phyloP scores from a whole-genome alignment of 2,329 filamentous ascomycete genomes.

The Lachnellula suecica region DNA sequence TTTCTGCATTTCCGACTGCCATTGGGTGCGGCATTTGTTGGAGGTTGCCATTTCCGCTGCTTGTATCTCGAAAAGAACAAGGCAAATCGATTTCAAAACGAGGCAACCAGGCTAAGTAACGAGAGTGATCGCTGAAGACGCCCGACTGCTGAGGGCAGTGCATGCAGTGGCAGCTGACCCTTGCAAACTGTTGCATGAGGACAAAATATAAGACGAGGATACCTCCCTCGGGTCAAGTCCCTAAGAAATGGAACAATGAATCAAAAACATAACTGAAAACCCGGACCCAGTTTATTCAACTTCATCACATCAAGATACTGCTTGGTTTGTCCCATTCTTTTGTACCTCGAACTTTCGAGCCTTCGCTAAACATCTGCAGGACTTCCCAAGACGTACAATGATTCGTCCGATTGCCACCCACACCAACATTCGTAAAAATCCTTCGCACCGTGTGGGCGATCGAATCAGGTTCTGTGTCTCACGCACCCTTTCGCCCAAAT shows the following conservation, averaged over 20 bases:
- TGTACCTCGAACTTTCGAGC: constrained; percentile 19
- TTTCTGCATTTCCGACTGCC: constrained; percentile 2
- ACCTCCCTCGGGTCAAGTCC: constrained; percentile 11
- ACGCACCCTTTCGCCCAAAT: background rate
- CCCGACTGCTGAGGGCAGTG: constrained; percentile 11
- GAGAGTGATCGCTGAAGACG: constrained; percentile 7
- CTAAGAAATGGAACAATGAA: background rate
- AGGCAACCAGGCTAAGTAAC: constrained; percentile 24
- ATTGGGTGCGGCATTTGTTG: constrained; percentile 7
- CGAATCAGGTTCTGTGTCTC: constrained; percentile 15
- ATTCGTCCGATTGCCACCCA: constrained; percentile 22
- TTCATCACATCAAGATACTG: background rate
- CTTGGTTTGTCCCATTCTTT: constrained; percentile 2
- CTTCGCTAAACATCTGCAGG: constrained; percentile 27
- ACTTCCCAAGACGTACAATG: constrained; percentile 13
- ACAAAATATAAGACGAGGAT: constrained; percentile 20
- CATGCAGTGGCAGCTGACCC: constrained; percentile 20
- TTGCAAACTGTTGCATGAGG: constrained; percentile 11
- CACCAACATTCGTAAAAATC: constrained; percentile 10
- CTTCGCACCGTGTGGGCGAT: constrained; percentile 1
- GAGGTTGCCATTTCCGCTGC: constrained; percentile 7
- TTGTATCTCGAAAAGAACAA: constrained; percentile 14
- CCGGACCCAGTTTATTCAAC: background rate
- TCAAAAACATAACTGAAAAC: background rate
- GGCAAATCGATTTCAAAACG: constrained; percentile 17